Base-by-base conservation (phyloP, 768 basidiomycete genomes). In the Rhodosporidiobolus sp. region DNA sequence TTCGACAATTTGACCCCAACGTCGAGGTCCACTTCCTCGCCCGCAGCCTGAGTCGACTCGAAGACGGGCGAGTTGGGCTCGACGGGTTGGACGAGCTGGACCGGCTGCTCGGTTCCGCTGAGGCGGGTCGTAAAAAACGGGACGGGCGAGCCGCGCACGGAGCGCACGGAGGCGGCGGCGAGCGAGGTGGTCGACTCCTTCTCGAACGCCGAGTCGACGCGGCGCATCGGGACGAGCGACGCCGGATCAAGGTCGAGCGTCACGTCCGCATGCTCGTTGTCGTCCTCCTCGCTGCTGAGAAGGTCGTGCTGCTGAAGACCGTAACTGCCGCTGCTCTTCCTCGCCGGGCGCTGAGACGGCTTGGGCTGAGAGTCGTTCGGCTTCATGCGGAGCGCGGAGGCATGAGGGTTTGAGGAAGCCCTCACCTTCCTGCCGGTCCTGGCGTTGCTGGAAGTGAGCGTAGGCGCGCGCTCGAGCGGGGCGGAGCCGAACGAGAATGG, bases 231-330 rank as follows among this genome's bases (percentile, higher is more conserved):
- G 52, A 38, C 28, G 8, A 28, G 20, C 20, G 30, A 49, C 28
- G 43, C 28, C 30, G 34, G 28, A 19, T 48, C 38, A 30, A 32
- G 3, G 32, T 45, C 59, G 43, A 57, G 22, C 5, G 55, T 35
- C 34, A 20, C 19, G 65, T 45, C 52, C 8, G 24, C 49, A 28
- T 22, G 46, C 16, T 50, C 43, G 12, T 62, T 45, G 34, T 57
- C 60, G 35, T 66, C 57, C 14, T 24, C 34, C n/a, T n/a, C n/a
- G n/a, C 11, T 49, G 22, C 4, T 38, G 63, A 60, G 56, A 20
- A 60, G 30, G 43, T 68, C 66, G 12, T 60, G 66, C 12, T 67
- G 56, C 8, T 66, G 48, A 3, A 68, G 61, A 3, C 71, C 71
- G 52, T 53, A 72, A 14, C 43, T 26, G n/a, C 61, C 61, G 50